Evolutionary conservation across 108 stramenopile species (phyloP).

Genomic region (Asterionellopsis glacialis): DNA sequence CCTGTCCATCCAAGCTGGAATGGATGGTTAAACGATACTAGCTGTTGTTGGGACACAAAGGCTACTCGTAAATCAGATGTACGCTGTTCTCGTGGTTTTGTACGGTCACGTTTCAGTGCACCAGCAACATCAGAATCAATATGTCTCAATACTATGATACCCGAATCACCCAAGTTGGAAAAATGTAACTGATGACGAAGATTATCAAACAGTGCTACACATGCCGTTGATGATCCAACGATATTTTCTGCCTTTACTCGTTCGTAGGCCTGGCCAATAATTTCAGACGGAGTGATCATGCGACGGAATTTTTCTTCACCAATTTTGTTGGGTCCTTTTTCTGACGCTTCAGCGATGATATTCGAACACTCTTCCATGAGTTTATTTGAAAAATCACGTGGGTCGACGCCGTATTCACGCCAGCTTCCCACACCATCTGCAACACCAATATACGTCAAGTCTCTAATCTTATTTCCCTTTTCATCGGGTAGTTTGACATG

Average conservation of each 20-base stretch:
- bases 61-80: conserved; percentile 86
- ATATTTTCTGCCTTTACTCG: conserved; percentile 75
- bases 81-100: conserved; percentile 61
- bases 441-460: conserved; percentile 84
- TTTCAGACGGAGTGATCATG: conserved; percentile 55
- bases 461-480: conserved; percentile 47
- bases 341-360: conserved; percentile 48
- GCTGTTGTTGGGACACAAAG: conserved; percentile 93
- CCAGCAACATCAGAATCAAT: conserved; percentile 93
- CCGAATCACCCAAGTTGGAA: conserved; percentile 93
- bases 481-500: conserved; percentile 56
- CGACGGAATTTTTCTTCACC: conserved; percentile 50
- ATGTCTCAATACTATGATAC: conserved; percentile 91
- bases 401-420: conserved; percentile 93
- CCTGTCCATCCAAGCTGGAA: conserved; percentile 94
- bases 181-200: conserved; percentile 90
- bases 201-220: conserved; percentile 88
- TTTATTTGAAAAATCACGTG: conserved; percentile 77
- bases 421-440: conserved; percentile 97
- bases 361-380: conserved; percentile 83
- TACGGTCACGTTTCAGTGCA: conserved; percentile 71
- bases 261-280: conserved; percentile 68
- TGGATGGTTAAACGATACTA: conserved; percentile 93
- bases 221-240: conserved; percentile 87
- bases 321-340: conserved; percentile 29